Evolutionary conservation across 2,329 filamentous ascomycete species (phyloP).

Genomic region (Ophiognomonia clavigignenti-juglandacearum): DNA sequence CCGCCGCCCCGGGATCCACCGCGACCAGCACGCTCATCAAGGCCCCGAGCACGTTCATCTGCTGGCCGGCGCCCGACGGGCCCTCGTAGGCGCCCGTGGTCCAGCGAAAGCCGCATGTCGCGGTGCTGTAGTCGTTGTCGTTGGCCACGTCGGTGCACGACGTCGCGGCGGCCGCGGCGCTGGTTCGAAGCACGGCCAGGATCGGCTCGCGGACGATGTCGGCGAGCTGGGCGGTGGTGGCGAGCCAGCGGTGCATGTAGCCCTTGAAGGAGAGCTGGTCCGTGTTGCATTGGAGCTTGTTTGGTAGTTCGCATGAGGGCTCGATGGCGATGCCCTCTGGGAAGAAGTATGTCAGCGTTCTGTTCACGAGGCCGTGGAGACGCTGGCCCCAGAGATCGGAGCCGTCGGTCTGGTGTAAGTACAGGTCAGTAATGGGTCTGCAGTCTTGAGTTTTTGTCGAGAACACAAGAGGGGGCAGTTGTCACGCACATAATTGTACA

Average conservation of each 20-base stretch:
- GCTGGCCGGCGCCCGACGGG: slow-evolving; percentile 44
- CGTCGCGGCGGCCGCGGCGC: slow-evolving; percentile 41
- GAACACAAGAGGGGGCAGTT: not conserved
- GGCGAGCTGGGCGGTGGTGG: slow-evolving; percentile 42
- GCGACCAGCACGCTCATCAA: slow-evolving; percentile 39
- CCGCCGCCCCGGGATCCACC: slow-evolving; percentile 14
- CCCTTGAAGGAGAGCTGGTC: slow-evolving; percentile 58
- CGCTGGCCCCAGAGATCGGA: slow-evolving; percentile 46
- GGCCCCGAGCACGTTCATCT: slow-evolving; percentile 47
- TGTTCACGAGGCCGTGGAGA: slow-evolving; percentile 42
- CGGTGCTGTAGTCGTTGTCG: slow-evolving; percentile 28
- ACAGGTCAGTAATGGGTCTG: not conserved
- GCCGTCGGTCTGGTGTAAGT: slow-evolving; percentile 37
- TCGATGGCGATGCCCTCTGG: slow-evolving; percentile 36
- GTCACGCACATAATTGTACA: slow-evolving; percentile 56
- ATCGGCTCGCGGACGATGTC: slow-evolving; percentile 40
- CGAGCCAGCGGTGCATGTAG: slow-evolving; percentile 47
- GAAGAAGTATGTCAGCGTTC: slow-evolving; percentile 28
- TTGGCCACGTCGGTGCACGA: slow-evolving; percentile 30
- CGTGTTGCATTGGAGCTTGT: slow-evolving; percentile 44
- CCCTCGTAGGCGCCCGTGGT: slow-evolving; percentile 39
- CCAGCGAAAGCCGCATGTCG: slow-evolving; percentile 48
- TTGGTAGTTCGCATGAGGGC: slow-evolving; percentile 48
- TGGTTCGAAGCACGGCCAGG: slow-evolving; percentile 37
- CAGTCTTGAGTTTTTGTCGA: not conserved